phyloP scores from a whole-genome alignment of 140 eudicot genomes.

The Anethum foeniculum region DNA sequence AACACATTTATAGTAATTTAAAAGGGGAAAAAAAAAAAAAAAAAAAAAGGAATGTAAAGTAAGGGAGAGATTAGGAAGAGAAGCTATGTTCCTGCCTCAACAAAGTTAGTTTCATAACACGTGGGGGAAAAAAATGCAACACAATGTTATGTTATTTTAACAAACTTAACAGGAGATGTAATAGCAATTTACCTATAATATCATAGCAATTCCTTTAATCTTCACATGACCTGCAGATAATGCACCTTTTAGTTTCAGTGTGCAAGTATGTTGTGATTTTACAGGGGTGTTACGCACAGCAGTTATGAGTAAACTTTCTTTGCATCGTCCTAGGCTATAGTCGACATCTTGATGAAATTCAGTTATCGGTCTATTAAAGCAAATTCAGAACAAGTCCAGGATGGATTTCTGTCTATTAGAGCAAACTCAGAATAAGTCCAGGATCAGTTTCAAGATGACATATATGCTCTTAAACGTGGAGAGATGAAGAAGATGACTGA shows the following conservation, averaged over 20 bases:
- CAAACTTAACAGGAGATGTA: background rate
- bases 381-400: background rate
- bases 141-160: background rate
- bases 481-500: background rate
- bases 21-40: background rate
- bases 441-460: background rate
- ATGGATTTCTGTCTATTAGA: background rate
- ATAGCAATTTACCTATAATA: conserved; percentile 1
- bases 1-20: background rate
- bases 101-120: background rate
- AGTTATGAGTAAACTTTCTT: background rate
- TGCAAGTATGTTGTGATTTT: background rate
- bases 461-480: background rate
- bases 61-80: background rate
- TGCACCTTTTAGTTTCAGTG: background rate
- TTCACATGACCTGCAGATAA: conserved; percentile 8
- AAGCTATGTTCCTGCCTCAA: background rate
- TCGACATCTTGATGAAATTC: background rate
- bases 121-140: background rate
- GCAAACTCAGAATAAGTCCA: too few relatives aligned
- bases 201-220: background rate
- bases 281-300: background rate
- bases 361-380: background rate
- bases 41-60: background rate
- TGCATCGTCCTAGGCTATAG: background rate